Conservation (phyloP, 2,329 filamentous ascomycete species). For the Scedosporium minutisporum region DNA sequence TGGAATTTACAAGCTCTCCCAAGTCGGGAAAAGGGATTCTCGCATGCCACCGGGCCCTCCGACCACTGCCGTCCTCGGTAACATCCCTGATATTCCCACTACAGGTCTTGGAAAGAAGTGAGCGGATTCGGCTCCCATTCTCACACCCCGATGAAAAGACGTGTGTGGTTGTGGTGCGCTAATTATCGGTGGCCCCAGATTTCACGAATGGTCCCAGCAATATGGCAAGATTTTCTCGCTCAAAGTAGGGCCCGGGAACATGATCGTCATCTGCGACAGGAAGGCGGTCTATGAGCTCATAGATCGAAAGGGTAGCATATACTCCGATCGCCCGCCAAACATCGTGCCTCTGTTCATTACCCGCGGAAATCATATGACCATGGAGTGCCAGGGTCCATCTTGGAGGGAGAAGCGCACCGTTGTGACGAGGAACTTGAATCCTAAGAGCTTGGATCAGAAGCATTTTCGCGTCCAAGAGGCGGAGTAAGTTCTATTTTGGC, state of each 20-base stretch:
- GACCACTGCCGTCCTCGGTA: constrained; percentile 5
- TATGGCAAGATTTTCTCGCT: constrained; percentile 8
- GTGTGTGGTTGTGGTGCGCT: too few relatives aligned
- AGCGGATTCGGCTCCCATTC: neutral
- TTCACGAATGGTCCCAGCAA: constrained; percentile 5
- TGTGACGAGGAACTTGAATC: constrained; percentile 6
- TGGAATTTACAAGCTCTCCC: neutral
- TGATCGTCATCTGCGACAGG: constrained; percentile 9
- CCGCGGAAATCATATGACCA: constrained; percentile 8
- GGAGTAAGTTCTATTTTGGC: constrained; percentile 1
- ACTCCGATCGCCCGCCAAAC: constrained; percentile 7
- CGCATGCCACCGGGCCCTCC: constrained; percentile 7
- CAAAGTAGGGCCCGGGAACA: constrained; percentile 6
- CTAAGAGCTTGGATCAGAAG: constrained; percentile 7
- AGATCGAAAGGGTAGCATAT: constrained; percentile 6
- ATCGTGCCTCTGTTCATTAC: constrained; percentile 4
- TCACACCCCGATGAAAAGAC: too few relatives aligned
- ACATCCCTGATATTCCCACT: constrained; percentile 6
- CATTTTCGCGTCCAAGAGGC: constrained; percentile 7
- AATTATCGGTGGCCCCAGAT: constrained; percentile 1
- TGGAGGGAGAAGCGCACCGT: constrained; percentile 7
- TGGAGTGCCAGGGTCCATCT: constrained; percentile 1
- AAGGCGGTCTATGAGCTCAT: constrained; percentile 8
- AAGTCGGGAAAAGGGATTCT: constrained; percentile 7
- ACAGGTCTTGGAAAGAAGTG: constrained; percentile 8